phyloP scores from a whole-genome alignment of 441 rosid genomes.

The Populus trichocarpa region DNA sequence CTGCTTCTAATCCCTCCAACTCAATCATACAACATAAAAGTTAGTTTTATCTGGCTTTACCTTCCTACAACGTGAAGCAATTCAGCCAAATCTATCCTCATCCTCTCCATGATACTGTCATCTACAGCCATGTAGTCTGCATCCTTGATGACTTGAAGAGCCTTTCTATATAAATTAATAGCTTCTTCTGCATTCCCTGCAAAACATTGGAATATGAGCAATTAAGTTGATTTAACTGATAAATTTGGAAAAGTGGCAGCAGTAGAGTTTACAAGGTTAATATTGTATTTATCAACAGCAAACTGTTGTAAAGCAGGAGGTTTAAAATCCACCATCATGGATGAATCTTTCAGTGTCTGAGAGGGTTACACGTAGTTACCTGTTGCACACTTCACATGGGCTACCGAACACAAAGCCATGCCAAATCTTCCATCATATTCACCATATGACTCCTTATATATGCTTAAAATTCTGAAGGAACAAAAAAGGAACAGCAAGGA shows the following conservation, averaged over 20 bases:
- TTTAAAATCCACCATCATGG: background rate
- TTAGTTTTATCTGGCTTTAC: constrained; percentile 25
- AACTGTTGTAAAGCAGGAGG: background rate
- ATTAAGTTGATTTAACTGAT: background rate
- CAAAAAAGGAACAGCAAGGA: constrained; percentile 3
- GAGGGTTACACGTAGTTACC: constrained; percentile 28
- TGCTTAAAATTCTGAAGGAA: constrained; percentile 48
- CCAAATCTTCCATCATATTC: constrained; percentile 79
- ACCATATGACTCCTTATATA: constrained; percentile 60
- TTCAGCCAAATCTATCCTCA: constrained; percentile 90
- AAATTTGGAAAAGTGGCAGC: background rate
- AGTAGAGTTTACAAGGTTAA: background rate
- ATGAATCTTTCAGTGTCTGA: background rate
- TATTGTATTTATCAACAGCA: background rate
- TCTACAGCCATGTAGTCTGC: constrained; percentile 57
- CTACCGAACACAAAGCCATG: constrained; percentile 79
- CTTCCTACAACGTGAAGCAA: constrained; percentile 82
- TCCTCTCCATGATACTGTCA: constrained; percentile 58
- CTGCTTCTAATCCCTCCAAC: background rate
- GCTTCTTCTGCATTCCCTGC: constrained; percentile 75
- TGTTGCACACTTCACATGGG: constrained; percentile 69
- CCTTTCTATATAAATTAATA: constrained; percentile 55
- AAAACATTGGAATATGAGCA: constrained; percentile 1
- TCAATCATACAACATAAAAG: background rate
- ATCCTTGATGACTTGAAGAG: constrained; percentile 58